Base-by-base conservation (phyloP, 2,329 filamentous ascomycete genomes). In the Sporothrix variecibatus region DNA sequence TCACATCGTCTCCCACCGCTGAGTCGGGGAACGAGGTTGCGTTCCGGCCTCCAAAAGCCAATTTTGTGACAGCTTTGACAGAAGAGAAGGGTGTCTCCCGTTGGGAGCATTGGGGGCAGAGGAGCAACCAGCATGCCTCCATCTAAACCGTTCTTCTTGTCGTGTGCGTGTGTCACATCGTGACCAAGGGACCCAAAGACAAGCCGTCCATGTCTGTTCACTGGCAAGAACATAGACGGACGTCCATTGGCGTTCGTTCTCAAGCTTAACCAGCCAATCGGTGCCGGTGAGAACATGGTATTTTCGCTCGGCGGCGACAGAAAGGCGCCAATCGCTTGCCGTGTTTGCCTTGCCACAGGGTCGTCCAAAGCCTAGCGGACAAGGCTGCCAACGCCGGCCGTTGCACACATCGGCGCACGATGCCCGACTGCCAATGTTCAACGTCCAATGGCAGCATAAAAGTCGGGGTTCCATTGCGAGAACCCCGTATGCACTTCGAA, bases 1-100 rank as follows among this genome's bases (percentile, higher is more conserved):
- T 15, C 1, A 6, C 26, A 15, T 20, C 40, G 31, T 43, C 56
- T 34, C 38, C 11, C n/a, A 9, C 34, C n/a, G 23, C 60, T 65
- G 60, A n/a, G 60, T 26, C 34, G 60, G 60, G 60, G 60, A 65
- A 65, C 60, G 11, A 65, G 9, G 38, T 65, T 65, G 56, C 34
- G 38, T 43, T 65, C 60, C 60, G n/a, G 60, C n/a, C n/a, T 3
- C 4, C 17, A 15, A 34, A 38, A 34, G 8, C 31, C 34, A 64
- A 58, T 31, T 38, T 28, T 34, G 26, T 40, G 17, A 40, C 31
- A 64, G n/a, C 20, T 64, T 64, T n/a, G 60, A 23, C 60, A 7
- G 23, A 11, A 15, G 17, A 38, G 12, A 9, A 12, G 23, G 3
- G 2, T 38, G 60, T n/a, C 31, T n/a, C n/a, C n/a, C 8, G 31